phyloP scores from a whole-genome alignment of 2,329 filamentous ascomycete species.

The Cephalotrichum gorgonifer region DNA sequence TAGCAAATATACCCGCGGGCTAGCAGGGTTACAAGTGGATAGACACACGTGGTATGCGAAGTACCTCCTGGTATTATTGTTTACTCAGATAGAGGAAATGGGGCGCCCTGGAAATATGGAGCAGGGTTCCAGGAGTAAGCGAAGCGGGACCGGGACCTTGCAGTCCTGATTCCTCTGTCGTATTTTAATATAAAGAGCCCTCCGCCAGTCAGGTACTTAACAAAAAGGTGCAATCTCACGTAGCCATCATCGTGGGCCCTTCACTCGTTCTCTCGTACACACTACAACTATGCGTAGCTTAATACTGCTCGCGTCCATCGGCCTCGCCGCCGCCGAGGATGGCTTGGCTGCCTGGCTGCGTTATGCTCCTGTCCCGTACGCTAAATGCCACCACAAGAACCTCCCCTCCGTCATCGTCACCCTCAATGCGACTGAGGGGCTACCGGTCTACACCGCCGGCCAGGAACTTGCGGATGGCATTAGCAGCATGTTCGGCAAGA shows the following conservation, averaged over 20 bases:
- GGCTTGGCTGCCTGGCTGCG: conserved; percentile 54
- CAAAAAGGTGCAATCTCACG: not conserved
- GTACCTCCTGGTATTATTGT: no score
- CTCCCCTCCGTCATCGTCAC: conserved; percentile 39
- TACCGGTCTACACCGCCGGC: conserved; percentile 49
- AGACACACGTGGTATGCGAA: no score
- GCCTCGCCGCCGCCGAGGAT: conserved; percentile 41
- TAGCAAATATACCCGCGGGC: not conserved
- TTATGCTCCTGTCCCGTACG: conserved; percentile 40
- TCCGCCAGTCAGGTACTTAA: not conserved
- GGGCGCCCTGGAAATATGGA: no score
- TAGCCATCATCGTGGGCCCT: not conserved
- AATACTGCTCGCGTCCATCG: conserved; percentile 17
- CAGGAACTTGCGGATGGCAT: conserved; percentile 49
- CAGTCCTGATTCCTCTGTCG: no score
- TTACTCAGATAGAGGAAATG: no score
- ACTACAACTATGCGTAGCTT: conserved; percentile 16
- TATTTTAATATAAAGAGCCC: not conserved
- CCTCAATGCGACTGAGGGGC: conserved; percentile 40
- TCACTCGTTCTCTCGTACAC: not conserved
- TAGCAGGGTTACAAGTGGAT: not conserved
- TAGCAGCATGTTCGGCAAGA: conserved; percentile 42
- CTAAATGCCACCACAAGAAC: conserved; percentile 20
- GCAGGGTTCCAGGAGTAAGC: no score
- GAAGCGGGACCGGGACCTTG: no score